Conservation (phyloP, 2,329 filamentous ascomycete genomes). For the Rhynchosporium secalis region DNA sequence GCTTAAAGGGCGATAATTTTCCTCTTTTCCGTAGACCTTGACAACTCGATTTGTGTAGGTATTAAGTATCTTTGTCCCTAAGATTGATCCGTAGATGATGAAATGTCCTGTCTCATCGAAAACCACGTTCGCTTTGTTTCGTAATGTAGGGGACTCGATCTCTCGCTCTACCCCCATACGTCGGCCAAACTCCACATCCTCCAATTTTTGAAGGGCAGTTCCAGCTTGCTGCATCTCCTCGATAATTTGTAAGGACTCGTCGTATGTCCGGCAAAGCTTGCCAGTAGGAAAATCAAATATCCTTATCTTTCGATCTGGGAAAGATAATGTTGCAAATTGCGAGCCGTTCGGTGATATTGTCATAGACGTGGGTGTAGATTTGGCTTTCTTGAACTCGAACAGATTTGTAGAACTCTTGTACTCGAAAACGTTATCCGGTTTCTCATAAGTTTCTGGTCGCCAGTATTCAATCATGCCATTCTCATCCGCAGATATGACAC, state of each 20-base stretch:
- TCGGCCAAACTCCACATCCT: constrained; percentile 89
- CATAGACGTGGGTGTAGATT: constrained; percentile 78
- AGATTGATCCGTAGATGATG: constrained; percentile 87
- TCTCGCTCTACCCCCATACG: constrained; percentile 84
- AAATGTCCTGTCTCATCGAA: constrained; percentile 98
- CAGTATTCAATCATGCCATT: constrained; percentile 97
- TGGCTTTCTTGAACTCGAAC: constrained; percentile 96
- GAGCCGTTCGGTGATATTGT: constrained; percentile 83
- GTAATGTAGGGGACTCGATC: constrained; percentile 68
- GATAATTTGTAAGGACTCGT: constrained; percentile 86
- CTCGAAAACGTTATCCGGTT: constrained; percentile 87
- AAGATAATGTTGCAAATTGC: constrained; percentile 84
- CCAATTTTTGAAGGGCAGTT: constrained; percentile 75
- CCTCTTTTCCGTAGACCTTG: constrained; percentile 86
- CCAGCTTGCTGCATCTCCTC: constrained; percentile 97
- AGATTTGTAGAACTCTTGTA: constrained; percentile 93
- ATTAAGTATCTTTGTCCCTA: constrained; percentile 94
- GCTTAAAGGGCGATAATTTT: constrained; percentile 80
- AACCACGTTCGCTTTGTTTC: constrained; percentile 76
- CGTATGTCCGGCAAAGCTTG: constrained; percentile 89
- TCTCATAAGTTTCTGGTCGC: constrained; percentile 81
- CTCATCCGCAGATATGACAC: constrained; percentile 86
- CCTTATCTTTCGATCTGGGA: constrained; percentile 90
- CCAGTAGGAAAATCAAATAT: constrained; percentile 90
- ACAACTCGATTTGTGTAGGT: constrained; percentile 91